Percentiles rank a stretch among this genome's conserved stretches.
Evolutionary conservation across 108 stramenopile genomes (phyloP).

Genomic region (Skeletonema grethae): DNA sequence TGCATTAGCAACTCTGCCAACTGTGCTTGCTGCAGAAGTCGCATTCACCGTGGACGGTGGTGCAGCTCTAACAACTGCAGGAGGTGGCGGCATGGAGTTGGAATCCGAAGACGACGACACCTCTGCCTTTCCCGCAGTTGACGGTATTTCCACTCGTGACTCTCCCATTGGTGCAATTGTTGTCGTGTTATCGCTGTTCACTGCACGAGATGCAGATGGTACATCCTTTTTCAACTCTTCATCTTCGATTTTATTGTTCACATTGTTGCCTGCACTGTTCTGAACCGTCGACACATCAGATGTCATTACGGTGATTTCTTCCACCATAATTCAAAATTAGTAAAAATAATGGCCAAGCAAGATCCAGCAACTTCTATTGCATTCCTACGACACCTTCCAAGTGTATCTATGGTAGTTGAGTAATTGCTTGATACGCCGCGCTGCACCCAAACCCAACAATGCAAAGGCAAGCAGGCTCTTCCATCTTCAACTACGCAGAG

Average conservation of each 20-base stretch:
- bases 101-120: constrained; percentile 7
- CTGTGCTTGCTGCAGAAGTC: background rate
- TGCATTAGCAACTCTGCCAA: background rate
- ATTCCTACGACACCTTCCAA: no score
- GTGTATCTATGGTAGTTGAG: no score
- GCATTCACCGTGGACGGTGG: background rate
- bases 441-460: no score
- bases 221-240: background rate
- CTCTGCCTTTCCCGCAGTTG: constrained; percentile 3
- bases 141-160: background rate
- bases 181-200: background rate
- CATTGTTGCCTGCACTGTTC: background rate
- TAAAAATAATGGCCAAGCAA: background rate
- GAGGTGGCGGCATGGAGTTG: constrained; percentile 47
- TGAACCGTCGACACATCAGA: background rate
- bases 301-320: background rate
- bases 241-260: background rate
- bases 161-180: background rate
- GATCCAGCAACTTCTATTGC: background rate
- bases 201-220: background rate
- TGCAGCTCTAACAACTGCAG: constrained; percentile 6
- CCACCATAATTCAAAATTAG: background rate
- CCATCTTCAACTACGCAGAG: no score
- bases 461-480: no score
- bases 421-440: no score